Base-by-base conservation (phyloP, 805 yeast species). In the Candida odintsovae region DNA sequence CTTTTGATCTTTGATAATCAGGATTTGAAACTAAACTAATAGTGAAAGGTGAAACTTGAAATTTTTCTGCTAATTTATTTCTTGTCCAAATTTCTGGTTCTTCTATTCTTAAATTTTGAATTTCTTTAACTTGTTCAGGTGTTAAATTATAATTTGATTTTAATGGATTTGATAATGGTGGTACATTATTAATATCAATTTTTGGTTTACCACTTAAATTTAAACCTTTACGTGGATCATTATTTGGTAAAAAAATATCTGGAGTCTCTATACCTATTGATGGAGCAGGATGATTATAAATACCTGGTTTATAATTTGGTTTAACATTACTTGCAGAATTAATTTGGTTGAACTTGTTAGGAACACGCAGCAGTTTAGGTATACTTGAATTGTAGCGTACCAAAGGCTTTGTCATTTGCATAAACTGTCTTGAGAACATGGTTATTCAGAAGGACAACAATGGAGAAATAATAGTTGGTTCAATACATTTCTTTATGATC, bases 31-130 rank as follows among this genome's bases (percentile, higher is more conserved):
- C 76, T 41, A 83, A 59, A 7, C 80, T 77, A 33, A 86, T 73
- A 42, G 79, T 76, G 45, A 68, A 59, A 29, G 71, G 72, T 25
- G 79, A 69, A 38, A 80, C 80, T 28, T 71, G 66, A 60, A 72
- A 88, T 63, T 79, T 71, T 50, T 71, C 66, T 12, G 90, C 88
- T 45, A 87, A 70, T 13, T 71, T 74, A 46, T 76, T 72, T 51
- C 84, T 73, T 15, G 89, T 80, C 79, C 87, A 80, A 40, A 65
- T 69, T 25, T 67, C 68, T 1, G 94, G 92, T 56, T 86, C 78
- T 36, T 66, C 60, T 13, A 54, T 48, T 58, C 95, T 76, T 53
- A 85, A 68, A 38, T 66, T 57, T 52, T 69, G 70, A 47, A 87
- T 83, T 63, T 84, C 80, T 28, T 63, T 64, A 12, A 80, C 78